A percentile compares a stretch with the other conserved stretches of the same genome.
phyloP scores from a whole-genome alignment of 176 grass and related monocot genomes.

The Alloteropsis semialata region DNA sequence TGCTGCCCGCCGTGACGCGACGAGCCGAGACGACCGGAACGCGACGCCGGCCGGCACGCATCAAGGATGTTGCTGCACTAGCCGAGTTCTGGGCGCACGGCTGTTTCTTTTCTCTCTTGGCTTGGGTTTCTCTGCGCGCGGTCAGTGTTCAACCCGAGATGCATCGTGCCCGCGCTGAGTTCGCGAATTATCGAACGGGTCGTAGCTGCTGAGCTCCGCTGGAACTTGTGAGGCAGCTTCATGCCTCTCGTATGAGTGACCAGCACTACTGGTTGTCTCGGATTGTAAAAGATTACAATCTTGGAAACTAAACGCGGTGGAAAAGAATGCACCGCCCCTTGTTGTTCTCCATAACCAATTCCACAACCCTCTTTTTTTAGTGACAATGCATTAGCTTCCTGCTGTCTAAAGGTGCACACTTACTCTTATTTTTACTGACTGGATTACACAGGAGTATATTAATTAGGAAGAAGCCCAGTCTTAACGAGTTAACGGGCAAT shows the following conservation, averaged over 20 bases:
- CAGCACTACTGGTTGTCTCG: background rate
- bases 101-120: background rate
- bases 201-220: background rate
- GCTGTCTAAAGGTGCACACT: background rate
- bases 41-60: background rate
- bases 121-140: background rate
- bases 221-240: slow-evolving; percentile 51
- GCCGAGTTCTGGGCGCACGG: background rate
- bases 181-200: background rate
- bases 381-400: background rate
- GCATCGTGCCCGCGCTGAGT: background rate
- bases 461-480: background rate
- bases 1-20: background rate
- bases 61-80: background rate
- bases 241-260: background rate
- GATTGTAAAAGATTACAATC: background rate
- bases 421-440: background rate
- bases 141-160: background rate
- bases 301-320: slow-evolving; percentile 16
- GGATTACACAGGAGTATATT: background rate
- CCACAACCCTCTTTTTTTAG: too few species aligned
- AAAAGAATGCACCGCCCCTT: background rate
- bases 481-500: too few species aligned
- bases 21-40: background rate
- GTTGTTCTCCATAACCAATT: background rate